phyloP scores from a whole-genome alignment of 257 asterid species.

The Eustoma russellianum region DNA sequence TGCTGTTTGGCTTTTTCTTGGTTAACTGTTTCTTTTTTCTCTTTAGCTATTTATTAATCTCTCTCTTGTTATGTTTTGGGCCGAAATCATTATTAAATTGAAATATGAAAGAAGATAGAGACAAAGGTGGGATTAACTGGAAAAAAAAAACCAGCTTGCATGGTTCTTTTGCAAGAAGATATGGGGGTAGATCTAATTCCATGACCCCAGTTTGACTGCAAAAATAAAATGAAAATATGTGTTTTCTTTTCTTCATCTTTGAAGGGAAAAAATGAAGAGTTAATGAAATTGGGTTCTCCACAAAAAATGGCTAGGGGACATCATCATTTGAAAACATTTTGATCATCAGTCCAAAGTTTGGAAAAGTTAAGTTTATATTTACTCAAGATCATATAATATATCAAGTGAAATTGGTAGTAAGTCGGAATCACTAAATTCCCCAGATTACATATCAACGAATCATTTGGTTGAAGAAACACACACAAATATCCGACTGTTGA shows the following conservation, averaged over 20 bases:
- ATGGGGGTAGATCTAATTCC: not conserved
- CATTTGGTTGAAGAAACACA: not conserved
- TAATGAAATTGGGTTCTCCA: not conserved
- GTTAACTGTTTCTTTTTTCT: no score
- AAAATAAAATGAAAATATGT: not conserved
- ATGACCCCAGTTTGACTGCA: not conserved
- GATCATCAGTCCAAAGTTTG: no score
- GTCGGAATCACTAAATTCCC: not conserved
- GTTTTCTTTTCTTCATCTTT: slow-evolving; percentile 1
- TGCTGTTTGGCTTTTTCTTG: not conserved
- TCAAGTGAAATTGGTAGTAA: no score
- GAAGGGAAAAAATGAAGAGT: not conserved
- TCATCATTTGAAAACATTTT: no score
- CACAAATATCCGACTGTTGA: not conserved
- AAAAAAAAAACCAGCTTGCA: not conserved
- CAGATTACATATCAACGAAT: not conserved
- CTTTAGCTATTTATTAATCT: not conserved
- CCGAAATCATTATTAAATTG: not conserved
- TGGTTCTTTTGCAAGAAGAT: not conserved
- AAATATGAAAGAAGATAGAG: not conserved
- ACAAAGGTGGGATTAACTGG: not conserved
- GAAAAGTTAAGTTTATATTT: no score
- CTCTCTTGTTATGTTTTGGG: no score
- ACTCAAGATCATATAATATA: no score
- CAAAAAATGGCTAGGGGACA: no score